Conservation (phyloP, 1,139 yeast species). For the Suhomyces atakaporum region DNA sequence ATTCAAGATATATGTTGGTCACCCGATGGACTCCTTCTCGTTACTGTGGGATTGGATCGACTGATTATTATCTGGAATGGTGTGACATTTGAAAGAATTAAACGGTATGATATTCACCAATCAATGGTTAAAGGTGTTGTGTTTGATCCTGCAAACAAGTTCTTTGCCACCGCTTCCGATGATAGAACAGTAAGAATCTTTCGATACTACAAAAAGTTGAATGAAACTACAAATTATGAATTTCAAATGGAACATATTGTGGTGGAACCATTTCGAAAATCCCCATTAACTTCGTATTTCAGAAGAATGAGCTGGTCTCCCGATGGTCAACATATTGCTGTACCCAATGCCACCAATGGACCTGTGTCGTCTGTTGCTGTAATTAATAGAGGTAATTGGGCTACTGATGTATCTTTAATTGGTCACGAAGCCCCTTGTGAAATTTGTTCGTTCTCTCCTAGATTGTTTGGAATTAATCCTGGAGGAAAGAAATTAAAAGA, state of each 20-base stretch:
- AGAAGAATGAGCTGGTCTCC: constrained; percentile 97
- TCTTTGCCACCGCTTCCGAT: constrained; percentile 95
- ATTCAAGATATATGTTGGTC: constrained; percentile 98
- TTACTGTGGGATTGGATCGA: constrained; percentile 91
- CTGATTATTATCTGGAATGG: constrained; percentile 95
- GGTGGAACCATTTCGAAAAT: constrained; percentile 78
- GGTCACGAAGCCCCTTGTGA: constrained; percentile 98
- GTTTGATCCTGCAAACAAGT: constrained; percentile 96
- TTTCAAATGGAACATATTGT: constrained; percentile 86
- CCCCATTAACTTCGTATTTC: constrained; percentile 91
- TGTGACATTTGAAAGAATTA: constrained; percentile 82
- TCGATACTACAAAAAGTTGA: constrained; percentile 68
- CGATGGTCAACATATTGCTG: constrained; percentile 95
- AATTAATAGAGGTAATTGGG: constrained; percentile 92
- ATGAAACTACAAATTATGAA: constrained; percentile 69
- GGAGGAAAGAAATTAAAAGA: constrained; percentile 19
- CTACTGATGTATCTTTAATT: constrained; percentile 77
- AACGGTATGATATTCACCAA: constrained; percentile 88
- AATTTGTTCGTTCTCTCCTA: constrained; percentile 86
- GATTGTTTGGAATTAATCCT: constrained; percentile 45
- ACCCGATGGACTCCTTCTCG: constrained; percentile 86
- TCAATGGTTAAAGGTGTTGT: constrained; percentile 96
- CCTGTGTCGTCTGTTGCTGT: constrained; percentile 91
- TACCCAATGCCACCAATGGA: constrained; percentile 95
- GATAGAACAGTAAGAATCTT: constrained; percentile 88